Evolutionary conservation across 352 stramenopile species (phyloP).

Genomic region (Phytophthora tentaculata): DNA sequence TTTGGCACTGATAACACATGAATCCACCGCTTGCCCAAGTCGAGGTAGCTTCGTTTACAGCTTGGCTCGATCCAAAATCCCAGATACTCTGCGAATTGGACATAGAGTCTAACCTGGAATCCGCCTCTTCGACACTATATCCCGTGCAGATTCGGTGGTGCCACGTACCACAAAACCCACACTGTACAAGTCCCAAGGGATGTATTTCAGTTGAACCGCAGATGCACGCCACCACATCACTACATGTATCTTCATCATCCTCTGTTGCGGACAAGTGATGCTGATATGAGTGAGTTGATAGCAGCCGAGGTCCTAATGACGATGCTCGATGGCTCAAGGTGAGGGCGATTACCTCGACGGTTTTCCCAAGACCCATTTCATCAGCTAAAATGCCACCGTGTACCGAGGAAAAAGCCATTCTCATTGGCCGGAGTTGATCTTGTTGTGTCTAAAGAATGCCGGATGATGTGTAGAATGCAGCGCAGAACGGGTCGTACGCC

Average conservation of each 20-base stretch:
- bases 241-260: neutral
- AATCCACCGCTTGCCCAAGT: conserved; percentile 37
- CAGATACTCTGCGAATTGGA: conserved; percentile 18
- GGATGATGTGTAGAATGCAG: conserved; percentile 29
- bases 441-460: neutral
- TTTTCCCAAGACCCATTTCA: conserved; percentile 93
- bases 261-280: neutral
- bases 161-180: conserved; percentile 57
- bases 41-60: neutral
- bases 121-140: conserved; percentile 16
- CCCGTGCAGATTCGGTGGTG: conserved; percentile 76
- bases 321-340: conserved; percentile 60
- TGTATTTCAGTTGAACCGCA: conserved; percentile 52
- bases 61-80: conserved; percentile 21
- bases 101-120: neutral
- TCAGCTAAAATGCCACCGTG: conserved; percentile 92
- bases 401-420: conserved; percentile 29
- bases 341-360: conserved; percentile 78
- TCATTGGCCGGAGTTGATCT: conserved; percentile 19
- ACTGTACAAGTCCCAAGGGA: conserved; percentile 52
- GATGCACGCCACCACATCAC: conserved; percentile 50
- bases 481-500: conserved; percentile 52
- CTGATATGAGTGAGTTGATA: conserved; percentile 14
- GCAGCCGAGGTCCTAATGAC: conserved; percentile 20
- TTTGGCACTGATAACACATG: conserved; percentile 73